Conservation (phyloP, 2,329 filamentous ascomycete species). For the Chaetomiaceae sp. region DNA sequence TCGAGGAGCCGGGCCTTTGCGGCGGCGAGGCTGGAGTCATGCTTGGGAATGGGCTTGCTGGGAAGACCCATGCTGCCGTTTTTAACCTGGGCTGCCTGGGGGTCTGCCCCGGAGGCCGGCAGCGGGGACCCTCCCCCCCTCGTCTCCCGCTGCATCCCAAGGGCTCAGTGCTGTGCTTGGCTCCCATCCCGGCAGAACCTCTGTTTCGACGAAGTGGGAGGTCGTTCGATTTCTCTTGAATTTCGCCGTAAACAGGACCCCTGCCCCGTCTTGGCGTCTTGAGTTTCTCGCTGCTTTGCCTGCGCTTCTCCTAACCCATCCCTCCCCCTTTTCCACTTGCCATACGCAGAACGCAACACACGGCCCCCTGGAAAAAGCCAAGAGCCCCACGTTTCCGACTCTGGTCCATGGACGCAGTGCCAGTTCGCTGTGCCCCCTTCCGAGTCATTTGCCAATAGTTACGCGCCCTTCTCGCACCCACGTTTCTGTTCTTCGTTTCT, state of each 20-base stretch:
- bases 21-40: background rate
- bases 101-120: background rate
- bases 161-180: background rate
- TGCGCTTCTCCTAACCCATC: background rate
- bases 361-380: slow-evolving; percentile 14
- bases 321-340: background rate
- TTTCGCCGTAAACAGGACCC: background rate
- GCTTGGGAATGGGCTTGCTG: background rate
- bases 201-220: slow-evolving; percentile 19
- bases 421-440: slow-evolving; percentile 12
- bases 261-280: slow-evolving; percentile 16
- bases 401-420: slow-evolving; percentile 5
- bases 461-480: slow-evolving; percentile 4
- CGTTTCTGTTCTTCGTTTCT: slow-evolving; percentile 11
- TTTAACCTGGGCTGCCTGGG: background rate
- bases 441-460: slow-evolving; percentile 20
- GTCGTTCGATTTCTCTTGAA: slow-evolving; percentile 15
- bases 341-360: slow-evolving; percentile 2
- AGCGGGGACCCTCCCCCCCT: too few species aligned
- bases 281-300: slow-evolving; percentile 8
- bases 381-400: slow-evolving; percentile 12
- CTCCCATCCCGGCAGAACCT: background rate
- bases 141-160: background rate
- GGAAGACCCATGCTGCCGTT: background rate
- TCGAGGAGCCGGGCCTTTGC: too few species aligned